Conservation (phyloP, 805 yeast species). For the Jamesozyma gamospora region DNA sequence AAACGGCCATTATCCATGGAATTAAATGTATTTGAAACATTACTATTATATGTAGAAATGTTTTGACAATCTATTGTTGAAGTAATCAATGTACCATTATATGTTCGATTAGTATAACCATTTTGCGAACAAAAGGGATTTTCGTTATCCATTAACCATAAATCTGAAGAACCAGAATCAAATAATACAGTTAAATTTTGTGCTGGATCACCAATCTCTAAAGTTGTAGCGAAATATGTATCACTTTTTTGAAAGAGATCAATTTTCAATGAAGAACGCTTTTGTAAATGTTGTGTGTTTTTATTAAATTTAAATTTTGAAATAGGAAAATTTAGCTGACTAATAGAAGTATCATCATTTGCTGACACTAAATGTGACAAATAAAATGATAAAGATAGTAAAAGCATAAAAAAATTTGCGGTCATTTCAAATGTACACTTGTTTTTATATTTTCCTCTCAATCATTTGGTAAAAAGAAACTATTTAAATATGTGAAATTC, state of each 20-base stretch:
- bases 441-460: no score
- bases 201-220: constrained; percentile 35
- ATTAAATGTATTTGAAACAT: constrained; percentile 10
- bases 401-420: no score
- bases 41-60: constrained; percentile 7
- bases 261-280: constrained; percentile 1
- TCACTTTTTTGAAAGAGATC: constrained; percentile 11
- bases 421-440: no score
- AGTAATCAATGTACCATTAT: constrained; percentile 8
- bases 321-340: background rate
- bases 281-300: background rate
- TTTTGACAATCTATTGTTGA: constrained; percentile 16
- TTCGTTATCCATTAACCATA: constrained; percentile 38
- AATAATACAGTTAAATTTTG: constrained; percentile 47
- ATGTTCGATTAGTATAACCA: constrained; percentile 9
- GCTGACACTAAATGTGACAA: no score
- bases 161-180: constrained; percentile 73
- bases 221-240: constrained; percentile 22
- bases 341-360: background rate
- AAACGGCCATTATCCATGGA: constrained; percentile 18
- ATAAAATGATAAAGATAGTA: no score
- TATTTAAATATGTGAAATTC: no score
- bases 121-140: constrained; percentile 24
- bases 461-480: no score
- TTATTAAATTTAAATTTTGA: background rate